Conservation (phyloP, 2,329 filamentous ascomycete genomes). For the Trichoderma afroharzianum region DNA sequence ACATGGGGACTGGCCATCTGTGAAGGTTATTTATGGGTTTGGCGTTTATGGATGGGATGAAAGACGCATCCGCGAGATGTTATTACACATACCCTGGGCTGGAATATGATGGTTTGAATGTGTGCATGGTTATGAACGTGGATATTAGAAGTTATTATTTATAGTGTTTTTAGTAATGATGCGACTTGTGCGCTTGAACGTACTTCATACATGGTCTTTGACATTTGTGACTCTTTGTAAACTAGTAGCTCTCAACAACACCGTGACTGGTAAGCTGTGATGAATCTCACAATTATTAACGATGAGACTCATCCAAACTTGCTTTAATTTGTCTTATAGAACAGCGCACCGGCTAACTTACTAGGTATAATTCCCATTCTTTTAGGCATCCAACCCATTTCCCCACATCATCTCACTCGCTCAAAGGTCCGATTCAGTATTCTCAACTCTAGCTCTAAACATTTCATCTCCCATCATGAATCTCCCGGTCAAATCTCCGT, state of each 20-base stretch:
- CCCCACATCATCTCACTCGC: not conserved
- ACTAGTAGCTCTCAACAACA: not conserved
- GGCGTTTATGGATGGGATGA: not conserved
- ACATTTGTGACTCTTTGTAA: not conserved
- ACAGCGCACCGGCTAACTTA: not conserved
- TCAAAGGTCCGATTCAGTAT: not conserved
- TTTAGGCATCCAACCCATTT: not conserved
- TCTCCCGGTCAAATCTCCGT: not conserved
- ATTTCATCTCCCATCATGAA: not conserved
- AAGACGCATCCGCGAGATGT: not conserved
- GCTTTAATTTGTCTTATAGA: not conserved
- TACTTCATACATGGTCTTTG: too few species aligned
- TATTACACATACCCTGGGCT: constrained; percentile 6
- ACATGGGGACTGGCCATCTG: not conserved
- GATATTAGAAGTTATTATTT: not conserved
- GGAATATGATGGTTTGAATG: not conserved
- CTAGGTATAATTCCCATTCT: not conserved
- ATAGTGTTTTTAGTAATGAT: constrained; percentile 13
- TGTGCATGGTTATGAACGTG: not conserved
- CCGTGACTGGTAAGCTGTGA: not conserved
- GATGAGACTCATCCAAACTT: not conserved
- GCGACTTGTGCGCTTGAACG: not conserved
- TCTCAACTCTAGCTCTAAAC: not conserved
- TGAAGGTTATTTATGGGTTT: not conserved
- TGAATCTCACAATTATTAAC: not conserved